Conservation (phyloP, 2,329 filamentous ascomycete species). For the Fonsecaea monophora region DNA sequence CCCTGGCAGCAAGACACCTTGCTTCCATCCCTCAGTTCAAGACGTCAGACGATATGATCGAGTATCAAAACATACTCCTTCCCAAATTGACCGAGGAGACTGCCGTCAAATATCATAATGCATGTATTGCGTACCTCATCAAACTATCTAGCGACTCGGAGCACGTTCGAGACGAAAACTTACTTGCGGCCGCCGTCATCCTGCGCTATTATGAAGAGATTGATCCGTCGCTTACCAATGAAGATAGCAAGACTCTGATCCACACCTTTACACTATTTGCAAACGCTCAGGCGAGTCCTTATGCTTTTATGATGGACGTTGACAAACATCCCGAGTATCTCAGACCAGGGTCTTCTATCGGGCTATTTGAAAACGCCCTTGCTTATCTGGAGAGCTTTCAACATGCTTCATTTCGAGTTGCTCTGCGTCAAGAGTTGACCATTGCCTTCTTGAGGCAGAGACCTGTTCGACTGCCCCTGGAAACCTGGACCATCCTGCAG, state of each 20-base stretch:
- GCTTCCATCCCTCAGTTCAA: conserved; percentile 29
- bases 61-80: conserved; percentile 35
- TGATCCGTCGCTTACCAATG: conserved; percentile 53
- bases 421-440: conserved; percentile 37
- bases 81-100: conserved; percentile 39
- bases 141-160: conserved; percentile 45
- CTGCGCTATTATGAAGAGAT: conserved; percentile 65
- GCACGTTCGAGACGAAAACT: conserved; percentile 57
- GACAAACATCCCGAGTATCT: conserved; percentile 28
- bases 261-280: conserved; percentile 38
- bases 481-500: conserved; percentile 37
- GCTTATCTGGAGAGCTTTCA: conserved; percentile 38
- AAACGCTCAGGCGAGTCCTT: conserved; percentile 36
- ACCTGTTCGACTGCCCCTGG: conserved; percentile 33
- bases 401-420: conserved; percentile 38
- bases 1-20: conserved; percentile 37
- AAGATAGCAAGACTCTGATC: conserved; percentile 42
- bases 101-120: conserved; percentile 42
- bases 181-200: conserved; percentile 64
- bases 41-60: conserved; percentile 28
- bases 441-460: conserved; percentile 38
- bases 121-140: conserved; percentile 42
- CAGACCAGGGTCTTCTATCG: conserved; percentile 24
- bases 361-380: conserved; percentile 26
- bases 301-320: conserved; percentile 26